Evolutionary conservation across 164 flowering plant species (phyloP).

Genomic region (Chloranthus sessilifolius): DNA sequence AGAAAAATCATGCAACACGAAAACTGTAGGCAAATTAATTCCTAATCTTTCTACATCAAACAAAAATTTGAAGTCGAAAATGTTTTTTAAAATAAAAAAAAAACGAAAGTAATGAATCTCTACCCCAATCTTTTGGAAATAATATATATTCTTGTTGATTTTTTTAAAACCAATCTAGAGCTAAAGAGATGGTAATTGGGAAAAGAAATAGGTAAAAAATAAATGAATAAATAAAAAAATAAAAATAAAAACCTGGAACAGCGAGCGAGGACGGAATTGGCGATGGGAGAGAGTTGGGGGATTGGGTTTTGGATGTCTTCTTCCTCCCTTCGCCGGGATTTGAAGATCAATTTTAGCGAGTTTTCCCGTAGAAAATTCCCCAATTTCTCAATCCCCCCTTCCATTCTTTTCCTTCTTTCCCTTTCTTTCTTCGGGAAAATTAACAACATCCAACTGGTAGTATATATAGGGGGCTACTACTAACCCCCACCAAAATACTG

Average conservation of each 20-base stretch:
- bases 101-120: too few species aligned
- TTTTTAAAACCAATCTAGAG: not conserved
- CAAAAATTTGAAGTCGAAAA: too few species aligned
- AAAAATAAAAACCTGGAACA: slow-evolving; percentile 32
- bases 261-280: slow-evolving; percentile 35
- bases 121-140: not conserved
- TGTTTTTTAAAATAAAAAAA: too few species aligned
- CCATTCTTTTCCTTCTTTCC: slow-evolving; percentile 12
- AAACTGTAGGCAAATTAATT: too few species aligned
- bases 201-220: not conserved
- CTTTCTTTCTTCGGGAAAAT: not conserved
- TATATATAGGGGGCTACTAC: not conserved
- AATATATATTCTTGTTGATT: not conserved
- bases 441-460: not conserved
- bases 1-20: too few species aligned
- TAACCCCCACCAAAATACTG: not conserved
- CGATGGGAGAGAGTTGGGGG: slow-evolving; percentile 30
- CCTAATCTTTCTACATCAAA: too few species aligned
- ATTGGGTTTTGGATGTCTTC: slow-evolving; percentile 12
- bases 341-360: slow-evolving; percentile 21
- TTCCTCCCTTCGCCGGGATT: slow-evolving; percentile 7
- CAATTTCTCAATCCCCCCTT: slow-evolving; percentile 6
- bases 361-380: slow-evolving; percentile 15
- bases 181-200: not conserved
- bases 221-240: not conserved